Conservation (phyloP, 306 rosid species). For the Castanea mollissima region DNA sequence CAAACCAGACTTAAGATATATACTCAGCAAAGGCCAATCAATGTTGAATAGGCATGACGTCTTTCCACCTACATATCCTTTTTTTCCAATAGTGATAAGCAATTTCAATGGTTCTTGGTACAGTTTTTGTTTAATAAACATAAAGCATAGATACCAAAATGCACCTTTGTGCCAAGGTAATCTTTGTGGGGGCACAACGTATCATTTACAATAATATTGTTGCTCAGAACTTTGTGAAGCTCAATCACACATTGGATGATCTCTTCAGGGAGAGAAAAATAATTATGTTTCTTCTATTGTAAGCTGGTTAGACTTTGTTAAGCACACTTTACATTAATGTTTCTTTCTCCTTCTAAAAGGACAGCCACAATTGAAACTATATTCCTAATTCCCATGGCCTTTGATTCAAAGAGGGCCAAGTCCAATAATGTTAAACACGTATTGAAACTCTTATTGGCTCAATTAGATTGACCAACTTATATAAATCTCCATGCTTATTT, state of each 20-base stretch:
- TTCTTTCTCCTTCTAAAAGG: background rate
- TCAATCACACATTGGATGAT: background rate
- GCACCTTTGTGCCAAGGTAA: conserved; percentile 12
- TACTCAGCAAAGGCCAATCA: background rate
- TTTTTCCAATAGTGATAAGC: conserved; percentile 8
- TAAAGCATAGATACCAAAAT: conserved; percentile 23
- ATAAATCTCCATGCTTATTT: no score
- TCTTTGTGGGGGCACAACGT: conserved; percentile 8
- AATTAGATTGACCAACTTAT: background rate
- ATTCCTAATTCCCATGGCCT: background rate
- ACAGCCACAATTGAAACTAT: background rate
- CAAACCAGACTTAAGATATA: conserved; percentile 1
- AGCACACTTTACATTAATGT: background rate
- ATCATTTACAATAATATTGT: background rate
- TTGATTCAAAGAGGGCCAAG: background rate
- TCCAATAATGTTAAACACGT: background rate
- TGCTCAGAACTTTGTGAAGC: conserved; percentile 1
- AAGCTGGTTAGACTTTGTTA: background rate
- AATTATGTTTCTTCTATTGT: no score
- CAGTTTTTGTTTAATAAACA: conserved; percentile 11
- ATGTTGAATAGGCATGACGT: background rate
- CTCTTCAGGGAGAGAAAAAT: background rate
- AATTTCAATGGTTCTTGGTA: conserved; percentile 26
- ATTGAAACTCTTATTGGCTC: background rate
- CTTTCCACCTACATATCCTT: background rate